Base-by-base conservation (phyloP, 495 filamentous ascomycete species). In the Platismatia glauca region DNA sequence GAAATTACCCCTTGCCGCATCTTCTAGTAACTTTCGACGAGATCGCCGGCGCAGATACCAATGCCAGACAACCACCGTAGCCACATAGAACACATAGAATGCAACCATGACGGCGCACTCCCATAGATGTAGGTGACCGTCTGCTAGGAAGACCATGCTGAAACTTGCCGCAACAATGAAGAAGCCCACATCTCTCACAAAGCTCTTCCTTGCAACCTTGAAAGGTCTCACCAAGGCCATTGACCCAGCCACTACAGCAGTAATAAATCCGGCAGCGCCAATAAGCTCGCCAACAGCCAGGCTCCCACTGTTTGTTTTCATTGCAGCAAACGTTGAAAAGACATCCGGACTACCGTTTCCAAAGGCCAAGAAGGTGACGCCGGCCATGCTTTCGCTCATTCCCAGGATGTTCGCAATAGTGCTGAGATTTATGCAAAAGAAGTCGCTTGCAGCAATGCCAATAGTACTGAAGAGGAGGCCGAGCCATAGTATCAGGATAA, bases 301-400 rank as follows among this genome's bases (percentile, higher is more conserved):
- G 74, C 92, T 96, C 5, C 91, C 95, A 69, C 91, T 95, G 68
- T 97, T 89, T 33, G 92, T 94, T 71, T 86, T 86, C 92, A 99
- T 97, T 62, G 95, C 95, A 35, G 93, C 95, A 70, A 97, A 97
- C 4, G 95, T 99, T 44, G 90, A 95, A 73, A 99, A 99, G 22
- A 99, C 92, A 74, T 99, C 95, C 0, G 95, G 95, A 66, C 92
- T 97, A n/a, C 95, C 95, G 76, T 99, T 99, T 59, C 95, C 95
- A 73, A 99, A 94, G 6, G 95, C 95, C 57, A 97, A 78, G 68
- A 99, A 95, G 1, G 95, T 99, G 22, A 98, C 95, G 31, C 95
- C 95, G 0, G 95, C 90, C 77, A 97, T 83, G 70, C 89, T 96
- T 75, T 99, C 93, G 70, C 91, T 96, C 81, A 99, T 83, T 18